These are phyloP conservation scores for Citrus sp. DNA, from an alignment of 345 rosid genomes.

Conservation along the genomic window DNA sequence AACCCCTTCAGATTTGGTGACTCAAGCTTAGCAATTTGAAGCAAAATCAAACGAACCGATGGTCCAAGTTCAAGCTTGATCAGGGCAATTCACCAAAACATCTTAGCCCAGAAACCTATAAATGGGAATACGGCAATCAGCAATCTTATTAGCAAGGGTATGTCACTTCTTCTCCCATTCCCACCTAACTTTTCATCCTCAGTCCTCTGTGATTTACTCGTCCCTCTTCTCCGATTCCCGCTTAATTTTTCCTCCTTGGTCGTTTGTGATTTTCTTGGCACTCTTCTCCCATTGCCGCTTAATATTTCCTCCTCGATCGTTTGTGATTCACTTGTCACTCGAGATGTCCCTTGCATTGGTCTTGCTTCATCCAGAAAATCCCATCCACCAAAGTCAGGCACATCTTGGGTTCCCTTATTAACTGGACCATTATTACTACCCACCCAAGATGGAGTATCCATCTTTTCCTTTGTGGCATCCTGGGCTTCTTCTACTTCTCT, in stretches of 20 bases:
- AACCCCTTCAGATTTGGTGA: not conserved
- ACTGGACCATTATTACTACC: slow-evolving; percentile 24
- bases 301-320: slow-evolving; percentile 21
- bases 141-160: slow-evolving; percentile 52
- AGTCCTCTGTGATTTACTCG: not conserved
- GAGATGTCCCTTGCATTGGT: slow-evolving; percentile 9
- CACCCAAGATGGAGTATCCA: slow-evolving; percentile 24
- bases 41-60: not conserved
- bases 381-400: slow-evolving; percentile 53
- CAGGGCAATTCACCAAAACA: slow-evolving; percentile 30
- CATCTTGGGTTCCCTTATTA: slow-evolving; percentile 14
- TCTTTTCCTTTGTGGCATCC: slow-evolving; percentile 20
- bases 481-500: slow-evolving; percentile 14
- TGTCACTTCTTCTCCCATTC: slow-evolving; percentile 21
- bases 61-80: not conserved
- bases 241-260: slow-evolving; percentile 28
- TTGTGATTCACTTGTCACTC: slow-evolving; percentile 7
- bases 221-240: not conserved
- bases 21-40: not conserved
- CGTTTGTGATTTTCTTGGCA: slow-evolving; percentile 4
- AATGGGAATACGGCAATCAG: slow-evolving; percentile 60
- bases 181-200: slow-evolving; percentile 29
- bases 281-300: slow-evolving; percentile 15
- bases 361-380: slow-evolving; percentile 40
- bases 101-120: slow-evolving; percentile 46